Base-by-base conservation (phyloP, 2,329 filamentous ascomycete genomes). In the Zymoseptoria brevis region DNA sequence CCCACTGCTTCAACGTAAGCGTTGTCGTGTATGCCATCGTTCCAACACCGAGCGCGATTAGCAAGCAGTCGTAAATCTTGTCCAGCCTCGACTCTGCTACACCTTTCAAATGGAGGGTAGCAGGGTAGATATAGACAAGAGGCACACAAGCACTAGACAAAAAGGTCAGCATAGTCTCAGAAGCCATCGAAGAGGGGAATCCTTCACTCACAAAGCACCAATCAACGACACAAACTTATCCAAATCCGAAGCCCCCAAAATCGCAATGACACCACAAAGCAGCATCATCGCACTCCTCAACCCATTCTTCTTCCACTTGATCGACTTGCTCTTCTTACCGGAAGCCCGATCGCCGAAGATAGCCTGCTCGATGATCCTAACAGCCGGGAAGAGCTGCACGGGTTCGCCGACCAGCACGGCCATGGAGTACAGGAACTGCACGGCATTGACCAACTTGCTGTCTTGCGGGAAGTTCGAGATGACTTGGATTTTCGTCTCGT, bases 251-350 rank as follows among this genome's bases (percentile, higher is more conserved):
- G 87, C 85, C 16, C 87, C 87, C 1, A 83, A 66, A 11, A 87
- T 82, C 16, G 85, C 80, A 50, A 90, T 77, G 19, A 77, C 76
- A 8, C 83, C 83, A 63, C 86, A 88, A 8, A 85, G 45, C 1
- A 80, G 70, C 30, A 87, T 82, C 21, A 88, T 69, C 0, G 71
- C 66, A 0, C 83, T 79, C 21, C 87, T 78, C 66, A 90, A 83
- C 1, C 73, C 79, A 66, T 90, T 90, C 80, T 90, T 90, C 75
- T 85, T 85, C 87, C 87, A 90, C 71, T 90, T 90, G 62, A 85
- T 87, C 45, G 78, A 74, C 35, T 76, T 71, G 61, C 81, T 82
- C 67, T 81, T 83, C 75, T 87, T 89, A 35, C 87, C 87, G 0
- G 86, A 87, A 9, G 75, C 71, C 58, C 80, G 79, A 61, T 81